Conservation (phyloP, 2,329 filamentous ascomycete genomes). For the Aspergillus carbonarius region DNA sequence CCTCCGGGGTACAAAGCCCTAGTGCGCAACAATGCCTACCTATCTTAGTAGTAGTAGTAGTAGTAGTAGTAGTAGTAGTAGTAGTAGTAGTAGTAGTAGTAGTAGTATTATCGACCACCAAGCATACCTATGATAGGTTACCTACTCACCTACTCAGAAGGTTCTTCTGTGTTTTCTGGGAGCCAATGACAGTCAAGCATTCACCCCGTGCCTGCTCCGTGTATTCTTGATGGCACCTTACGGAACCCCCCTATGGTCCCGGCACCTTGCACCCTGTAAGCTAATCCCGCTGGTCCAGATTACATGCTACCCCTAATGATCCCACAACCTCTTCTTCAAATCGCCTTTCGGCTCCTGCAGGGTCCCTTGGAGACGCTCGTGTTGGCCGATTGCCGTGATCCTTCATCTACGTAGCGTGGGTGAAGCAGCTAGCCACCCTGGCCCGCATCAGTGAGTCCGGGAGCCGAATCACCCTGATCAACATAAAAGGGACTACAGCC, state of each 20-base stretch:
- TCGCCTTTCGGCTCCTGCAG: neutral
- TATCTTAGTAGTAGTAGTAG: no score
- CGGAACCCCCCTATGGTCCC: neutral
- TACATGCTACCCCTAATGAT: neutral
- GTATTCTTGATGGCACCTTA: neutral
- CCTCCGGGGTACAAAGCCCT: neutral
- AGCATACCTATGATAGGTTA: neutral
- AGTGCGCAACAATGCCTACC: neutral
- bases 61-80: no score
- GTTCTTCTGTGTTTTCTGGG: neutral
- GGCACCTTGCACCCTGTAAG: neutral
- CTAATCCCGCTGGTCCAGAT: neutral
- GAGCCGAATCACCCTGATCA: neutral
- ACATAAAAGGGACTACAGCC: neutral
- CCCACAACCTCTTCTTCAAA: neutral
- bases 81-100: no score
- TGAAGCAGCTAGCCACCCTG: neutral
- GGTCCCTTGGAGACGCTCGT: neutral
- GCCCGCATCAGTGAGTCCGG: neutral
- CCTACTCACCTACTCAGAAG: neutral
- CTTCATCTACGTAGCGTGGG: neutral
- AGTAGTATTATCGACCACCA: neutral
- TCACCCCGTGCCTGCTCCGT: neutral
- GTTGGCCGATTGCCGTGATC: neutral
- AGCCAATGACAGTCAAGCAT: neutral